These are phyloP conservation scores for Neofusicoccum ribis DNA, from an alignment of 2,329 filamentous ascomycete species.

Conservation along the genomic window DNA sequence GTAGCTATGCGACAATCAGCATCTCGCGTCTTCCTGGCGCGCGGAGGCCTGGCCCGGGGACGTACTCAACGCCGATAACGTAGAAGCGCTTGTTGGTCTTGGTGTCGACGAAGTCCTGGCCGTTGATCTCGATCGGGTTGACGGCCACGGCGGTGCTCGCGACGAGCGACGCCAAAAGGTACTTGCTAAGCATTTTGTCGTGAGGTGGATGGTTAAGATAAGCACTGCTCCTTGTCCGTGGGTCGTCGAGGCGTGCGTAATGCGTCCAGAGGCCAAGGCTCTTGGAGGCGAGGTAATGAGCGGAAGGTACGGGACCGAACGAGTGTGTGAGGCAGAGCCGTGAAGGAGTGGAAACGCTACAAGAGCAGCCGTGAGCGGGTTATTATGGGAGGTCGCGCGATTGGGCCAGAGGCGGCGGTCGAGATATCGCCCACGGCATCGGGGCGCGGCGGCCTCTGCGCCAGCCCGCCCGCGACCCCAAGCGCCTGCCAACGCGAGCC, in stretches of 20 bases:
- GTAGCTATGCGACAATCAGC: conserved; percentile 45
- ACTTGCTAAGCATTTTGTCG: conserved; percentile 13
- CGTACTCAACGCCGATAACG: conserved; percentile 63
- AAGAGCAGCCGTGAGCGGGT: conserved; percentile 6
- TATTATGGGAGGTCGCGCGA: conserved; percentile 8
- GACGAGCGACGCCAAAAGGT: conserved; percentile 23
- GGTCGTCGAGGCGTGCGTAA: background rate
- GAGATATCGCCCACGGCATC: conserved; percentile 7
- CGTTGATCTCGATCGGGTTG: conserved; percentile 57
- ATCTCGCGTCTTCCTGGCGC: background rate
- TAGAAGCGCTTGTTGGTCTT: conserved; percentile 60
- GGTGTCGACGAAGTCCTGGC: conserved; percentile 63
- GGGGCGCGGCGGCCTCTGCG: conserved; percentile 8
- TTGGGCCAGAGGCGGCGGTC: conserved; percentile 8
- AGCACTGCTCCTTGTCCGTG: conserved; percentile 7
- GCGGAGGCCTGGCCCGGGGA: background rate
- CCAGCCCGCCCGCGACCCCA: background rate
- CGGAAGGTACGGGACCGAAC: conserved; percentile 12
- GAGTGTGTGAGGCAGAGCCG: conserved; percentile 14
- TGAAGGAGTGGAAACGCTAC: conserved; percentile 7
- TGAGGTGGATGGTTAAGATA: background rate
- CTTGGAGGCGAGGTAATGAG: conserved; percentile 12
- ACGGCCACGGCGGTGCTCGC: conserved; percentile 53
- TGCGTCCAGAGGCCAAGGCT: conserved; percentile 10
- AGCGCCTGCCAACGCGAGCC: conserved; percentile 7